Base-by-base conservation (phyloP, 1,139 yeast species). In the Yamadazyma sp. region DNA sequence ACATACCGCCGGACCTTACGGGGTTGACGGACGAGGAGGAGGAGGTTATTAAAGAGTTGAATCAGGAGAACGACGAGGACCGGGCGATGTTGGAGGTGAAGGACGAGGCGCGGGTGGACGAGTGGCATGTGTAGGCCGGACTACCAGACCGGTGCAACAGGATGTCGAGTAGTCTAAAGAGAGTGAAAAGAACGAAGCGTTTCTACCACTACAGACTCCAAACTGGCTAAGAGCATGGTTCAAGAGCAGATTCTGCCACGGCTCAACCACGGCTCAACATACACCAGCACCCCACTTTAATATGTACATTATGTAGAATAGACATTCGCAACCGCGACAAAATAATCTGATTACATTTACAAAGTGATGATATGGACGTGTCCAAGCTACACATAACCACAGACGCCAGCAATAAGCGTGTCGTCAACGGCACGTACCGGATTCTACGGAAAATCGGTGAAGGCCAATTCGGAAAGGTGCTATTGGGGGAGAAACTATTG, bases 1-100 rank as follows among this genome's bases (percentile, higher is more conserved):
- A 85, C 47, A 76, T 86, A 6, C 96, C 96, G 2, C 96, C 96
- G 0, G 95, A 87, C 50, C 65, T 86, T 27, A 79, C 83, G 41
- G 86, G 86, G 44, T 62, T 85, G 50, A 67, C 77, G 28, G 69
- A 77, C 50, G 80, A 80, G 33, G 86, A 82, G 42, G 89, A 82
- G 44, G 71, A 70, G 34, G 58, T 68, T 1, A 61, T 75, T 8
- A 60, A 70, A 32, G 82, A 76, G 34, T 54, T 80, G 44, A 76
- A 77, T 42, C 72, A 66, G 35, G 88, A 82, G 47, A 52, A 61
- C 29, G 74, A 73, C 38, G 68, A 67, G 31, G 48, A 50, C 14
- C 44, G 63, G 32, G 47, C 44, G 3, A 33, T 35, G 16, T 36
- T 37, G 31, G 43, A 39, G 9, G 37, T 48, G 18, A 62, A 61